A percentile compares a stretch with the other conserved stretches of the same genome.
Evolutionary conservation across 495 filamentous ascomycete species (phyloP).

Genomic region (Hypomontagnella submonticulosa): DNA sequence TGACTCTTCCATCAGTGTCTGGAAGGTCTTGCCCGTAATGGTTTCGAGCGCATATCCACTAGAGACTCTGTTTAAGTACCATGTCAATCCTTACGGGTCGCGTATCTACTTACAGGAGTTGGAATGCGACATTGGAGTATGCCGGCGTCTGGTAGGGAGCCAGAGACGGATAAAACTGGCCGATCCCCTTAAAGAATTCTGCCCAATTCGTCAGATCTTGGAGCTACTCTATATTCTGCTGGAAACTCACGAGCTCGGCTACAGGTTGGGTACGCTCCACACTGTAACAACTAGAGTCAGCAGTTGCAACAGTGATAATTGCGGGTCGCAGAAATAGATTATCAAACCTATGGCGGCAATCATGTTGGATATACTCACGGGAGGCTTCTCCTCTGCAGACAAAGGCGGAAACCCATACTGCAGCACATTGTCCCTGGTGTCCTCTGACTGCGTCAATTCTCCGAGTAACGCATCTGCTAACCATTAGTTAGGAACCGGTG

Average conservation of each 20-base stretch:
- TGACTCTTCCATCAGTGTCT: conserved; percentile 53
- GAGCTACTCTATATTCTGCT: not conserved
- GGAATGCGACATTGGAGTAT: conserved; percentile 57
- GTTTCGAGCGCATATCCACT: conserved; percentile 56
- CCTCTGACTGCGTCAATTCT: conserved; percentile 54
- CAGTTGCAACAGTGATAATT: not conserved
- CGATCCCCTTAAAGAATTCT: conserved; percentile 56
- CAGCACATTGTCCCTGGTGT: conserved; percentile 45
- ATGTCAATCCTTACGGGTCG: not conserved
- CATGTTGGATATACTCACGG: conserved; percentile 27
- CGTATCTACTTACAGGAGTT: conserved; percentile 47
- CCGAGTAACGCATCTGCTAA: conserved; percentile 55
- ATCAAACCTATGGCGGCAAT: not conserved
- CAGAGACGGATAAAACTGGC: conserved; percentile 52
- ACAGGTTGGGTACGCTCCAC: conserved; percentile 54
- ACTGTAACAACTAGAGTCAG: conserved; percentile 37
- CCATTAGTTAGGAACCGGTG: not conserved
- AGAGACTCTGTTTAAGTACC: conserved; percentile 1
- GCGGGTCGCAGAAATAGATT: not conserved
- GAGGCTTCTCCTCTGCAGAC: conserved; percentile 56
- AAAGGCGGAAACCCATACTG: conserved; percentile 53
- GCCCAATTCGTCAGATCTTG: conserved; percentile 3
- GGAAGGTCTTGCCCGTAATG: conserved; percentile 52
- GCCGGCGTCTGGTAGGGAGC: conserved; percentile 50
- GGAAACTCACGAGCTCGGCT: conserved; percentile 48